Base-by-base conservation (phyloP, 345 rosid species). In the Mallotus nudiflorus region DNA sequence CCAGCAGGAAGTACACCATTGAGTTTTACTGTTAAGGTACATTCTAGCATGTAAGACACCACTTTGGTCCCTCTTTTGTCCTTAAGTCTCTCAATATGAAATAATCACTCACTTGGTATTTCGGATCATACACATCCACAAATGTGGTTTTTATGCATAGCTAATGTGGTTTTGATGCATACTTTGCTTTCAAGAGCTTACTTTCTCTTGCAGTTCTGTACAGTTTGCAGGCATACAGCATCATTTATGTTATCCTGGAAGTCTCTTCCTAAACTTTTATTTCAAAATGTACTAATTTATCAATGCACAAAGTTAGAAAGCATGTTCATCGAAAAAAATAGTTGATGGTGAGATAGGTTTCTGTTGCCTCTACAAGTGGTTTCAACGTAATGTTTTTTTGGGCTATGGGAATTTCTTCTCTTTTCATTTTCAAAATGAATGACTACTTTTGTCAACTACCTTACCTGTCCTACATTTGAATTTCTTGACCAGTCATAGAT, bases 1-100 rank as follows among this genome's bases (percentile, higher is more conserved):
- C 97, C 88, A 50, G 92, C 88, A 31, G 97, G 96, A 81, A 85
- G 78, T 73, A 73, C 74, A 15, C 93, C 96, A 0, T 83, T 87
- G 20, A 90, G 88, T 79, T 94, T 90, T 73, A 91, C 96, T 5
- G 86, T 90, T 0, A 91, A 90, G 89, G 91, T 94, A 73, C 37
- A 66, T 19, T 27, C 37, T n/a, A 50, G 20, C 52, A 48, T 5
- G 33, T 1, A 37, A 52, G 50, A 6, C 44, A 15, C 29, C 42
- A 9, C 4, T 53, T 27, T 66, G 31, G 22, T 40, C 53, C 35
- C 51, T 9, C 14, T 49, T 70, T 25, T 61, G 5, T 50, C 35
- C 54, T 46, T 20, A 3, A 10, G 31, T 45, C 28, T 58, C n/a
- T 19, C 10, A 31, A 4, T 7, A 11, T 24, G 55, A 14, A 44